phyloP scores from a whole-genome alignment of 352 stramenopile species.

The Phytophthora podocarpi region DNA sequence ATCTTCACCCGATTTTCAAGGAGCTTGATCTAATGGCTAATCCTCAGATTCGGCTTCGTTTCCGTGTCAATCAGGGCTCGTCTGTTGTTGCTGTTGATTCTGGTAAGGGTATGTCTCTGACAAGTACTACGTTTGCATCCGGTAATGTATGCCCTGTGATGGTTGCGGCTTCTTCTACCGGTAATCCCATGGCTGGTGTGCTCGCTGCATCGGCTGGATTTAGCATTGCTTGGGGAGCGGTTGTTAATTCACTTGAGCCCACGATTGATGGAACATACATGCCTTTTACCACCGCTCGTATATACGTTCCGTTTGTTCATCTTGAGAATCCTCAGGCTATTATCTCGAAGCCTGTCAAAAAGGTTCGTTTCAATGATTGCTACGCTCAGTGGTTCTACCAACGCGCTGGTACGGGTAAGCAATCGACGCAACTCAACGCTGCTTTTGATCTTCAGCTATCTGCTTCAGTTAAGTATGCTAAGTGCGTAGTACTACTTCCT shows the following conservation, averaged over 20 bases:
- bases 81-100: neutral
- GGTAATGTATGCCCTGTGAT: neutral
- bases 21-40: too few relatives aligned
- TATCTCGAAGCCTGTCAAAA: constrained; percentile 1
- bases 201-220: neutral
- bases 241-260: neutral
- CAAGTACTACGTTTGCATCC: neutral
- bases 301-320: too few relatives aligned
- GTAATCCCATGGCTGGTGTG: neutral
- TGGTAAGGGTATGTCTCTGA: too few relatives aligned
- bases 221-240: constrained; percentile 8
- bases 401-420: neutral
- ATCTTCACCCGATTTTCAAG: too few relatives aligned
- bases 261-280: constrained; percentile 1
- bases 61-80: too few relatives aligned
- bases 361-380: neutral
- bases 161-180: neutral
- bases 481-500: too few relatives aligned
- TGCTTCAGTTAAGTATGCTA: too few relatives aligned
- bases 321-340: constrained; percentile 1
- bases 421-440: neutral
- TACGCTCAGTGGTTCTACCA: constrained; percentile 4
- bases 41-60: too few relatives aligned
- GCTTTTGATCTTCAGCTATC: too few relatives aligned
- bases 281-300: neutral